Evolutionary conservation across 2,329 filamentous ascomycete species (phyloP).

Genomic region (Phoma sp.): DNA sequence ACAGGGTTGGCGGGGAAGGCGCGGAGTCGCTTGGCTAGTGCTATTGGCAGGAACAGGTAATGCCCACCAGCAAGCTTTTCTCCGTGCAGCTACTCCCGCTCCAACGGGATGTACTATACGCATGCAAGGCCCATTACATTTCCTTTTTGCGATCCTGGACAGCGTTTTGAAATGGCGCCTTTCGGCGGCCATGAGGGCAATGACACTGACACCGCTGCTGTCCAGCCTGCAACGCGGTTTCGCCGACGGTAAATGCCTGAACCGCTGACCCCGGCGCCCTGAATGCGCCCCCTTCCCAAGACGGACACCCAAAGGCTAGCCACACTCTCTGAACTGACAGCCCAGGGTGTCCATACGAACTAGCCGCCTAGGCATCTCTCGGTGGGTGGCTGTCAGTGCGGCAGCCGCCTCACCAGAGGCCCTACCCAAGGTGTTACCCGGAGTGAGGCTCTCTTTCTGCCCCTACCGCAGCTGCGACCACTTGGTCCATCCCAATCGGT

Average conservation of each 20-base stretch:
- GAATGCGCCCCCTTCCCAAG: slow-evolving; percentile 10
- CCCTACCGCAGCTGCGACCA: slow-evolving; percentile 5
- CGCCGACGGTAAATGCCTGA: slow-evolving; percentile 14
- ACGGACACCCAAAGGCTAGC: slow-evolving; percentile 7
- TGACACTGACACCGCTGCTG: neutral
- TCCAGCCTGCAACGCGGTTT: slow-evolving; percentile 1
- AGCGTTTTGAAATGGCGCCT: neutral
- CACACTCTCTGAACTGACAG: slow-evolving; percentile 24
- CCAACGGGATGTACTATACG: slow-evolving; percentile 16
- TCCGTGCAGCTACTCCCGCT: slow-evolving; percentile 9
- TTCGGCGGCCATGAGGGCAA: slow-evolving; percentile 1
- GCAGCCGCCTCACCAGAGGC: slow-evolving; percentile 19
- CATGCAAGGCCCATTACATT: slow-evolving; percentile 1
- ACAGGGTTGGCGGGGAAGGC: slow-evolving; percentile 18
- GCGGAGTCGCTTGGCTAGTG: slow-evolving; percentile 16
- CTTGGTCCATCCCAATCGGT: slow-evolving; percentile 18
- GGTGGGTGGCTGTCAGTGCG: slow-evolving; percentile 13
- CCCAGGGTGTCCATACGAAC: slow-evolving; percentile 28
- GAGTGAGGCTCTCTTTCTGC: slow-evolving; percentile 25
- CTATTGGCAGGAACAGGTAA: slow-evolving; percentile 14
- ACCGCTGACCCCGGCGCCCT: slow-evolving; percentile 12
- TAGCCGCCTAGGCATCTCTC: slow-evolving; percentile 16
- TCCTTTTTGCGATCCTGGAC: neutral
- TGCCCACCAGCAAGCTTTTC: slow-evolving; percentile 17
- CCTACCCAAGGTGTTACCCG: slow-evolving; percentile 24